Conservation (phyloP, 2,329 filamentous ascomycete genomes). For the Ascochyta fabae region DNA sequence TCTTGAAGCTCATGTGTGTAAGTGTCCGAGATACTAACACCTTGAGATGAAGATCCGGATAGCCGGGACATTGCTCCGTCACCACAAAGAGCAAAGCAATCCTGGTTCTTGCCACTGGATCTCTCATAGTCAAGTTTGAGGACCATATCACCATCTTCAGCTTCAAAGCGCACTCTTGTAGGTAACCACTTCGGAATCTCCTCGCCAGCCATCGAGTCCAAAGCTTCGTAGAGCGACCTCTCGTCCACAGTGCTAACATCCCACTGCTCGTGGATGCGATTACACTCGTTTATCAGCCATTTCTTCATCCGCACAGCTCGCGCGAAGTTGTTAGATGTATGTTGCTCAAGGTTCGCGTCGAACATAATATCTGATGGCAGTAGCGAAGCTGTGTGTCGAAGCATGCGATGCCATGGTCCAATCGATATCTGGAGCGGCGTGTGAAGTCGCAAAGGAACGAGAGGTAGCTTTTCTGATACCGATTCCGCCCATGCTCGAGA, state of each 20-base stretch:
- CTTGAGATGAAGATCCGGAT: background rate
- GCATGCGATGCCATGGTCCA: slow-evolving; percentile 34
- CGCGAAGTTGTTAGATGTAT: slow-evolving; percentile 4
- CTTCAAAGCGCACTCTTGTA: slow-evolving; percentile 33
- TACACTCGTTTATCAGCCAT: slow-evolving; percentile 30
- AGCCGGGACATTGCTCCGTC: background rate
- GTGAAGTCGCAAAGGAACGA: slow-evolving; percentile 38
- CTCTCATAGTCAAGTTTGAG: slow-evolving; percentile 40
- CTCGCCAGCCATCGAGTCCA: slow-evolving; percentile 36
- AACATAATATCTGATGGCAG: background rate
- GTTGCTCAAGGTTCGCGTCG: background rate
- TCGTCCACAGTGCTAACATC: slow-evolving; percentile 28
- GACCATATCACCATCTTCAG: slow-evolving; percentile 38
- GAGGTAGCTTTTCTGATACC: slow-evolving; percentile 28
- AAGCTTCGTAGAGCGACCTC: slow-evolving; percentile 26
- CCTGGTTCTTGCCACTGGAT: slow-evolving; percentile 16
- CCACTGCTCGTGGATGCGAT: slow-evolving; percentile 34
- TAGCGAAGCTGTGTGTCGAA: slow-evolving; percentile 11
- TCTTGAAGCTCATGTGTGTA: background rate
- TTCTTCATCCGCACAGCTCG: slow-evolving; percentile 32
- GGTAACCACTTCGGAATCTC: slow-evolving; percentile 40
- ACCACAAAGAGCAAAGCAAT: slow-evolving; percentile 16
- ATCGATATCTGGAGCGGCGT: slow-evolving; percentile 36
- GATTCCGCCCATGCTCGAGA: slow-evolving; percentile 31
- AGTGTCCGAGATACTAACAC: background rate